Conservation (phyloP, 2,329 filamentous ascomycete genomes). For the Phoma herbarum region DNA sequence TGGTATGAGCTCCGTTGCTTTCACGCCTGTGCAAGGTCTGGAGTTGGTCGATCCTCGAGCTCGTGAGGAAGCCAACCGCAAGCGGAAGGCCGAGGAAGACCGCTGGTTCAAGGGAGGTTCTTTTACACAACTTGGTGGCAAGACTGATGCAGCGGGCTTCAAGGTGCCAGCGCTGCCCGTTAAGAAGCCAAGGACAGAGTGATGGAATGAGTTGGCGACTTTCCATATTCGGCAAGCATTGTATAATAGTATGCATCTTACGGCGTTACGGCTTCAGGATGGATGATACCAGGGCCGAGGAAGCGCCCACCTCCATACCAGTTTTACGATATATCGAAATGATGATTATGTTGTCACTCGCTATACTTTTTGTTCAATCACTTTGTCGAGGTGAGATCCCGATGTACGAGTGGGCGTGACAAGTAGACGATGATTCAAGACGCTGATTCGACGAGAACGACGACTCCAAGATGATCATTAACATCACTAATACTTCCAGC, state of each 20-base stretch:
- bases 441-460: too few species aligned
- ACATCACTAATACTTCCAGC: too few species aligned
- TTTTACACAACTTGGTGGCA: constrained; percentile 80
- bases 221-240: background rate
- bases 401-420: too few species aligned
- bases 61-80: constrained; percentile 84
- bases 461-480: too few species aligned
- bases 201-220: background rate
- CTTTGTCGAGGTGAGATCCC: too few species aligned
- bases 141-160: constrained; percentile 71
- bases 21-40: constrained; percentile 92
- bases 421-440: too few species aligned
- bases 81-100: constrained; percentile 93
- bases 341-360: too few species aligned
- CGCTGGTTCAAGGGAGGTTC: constrained; percentile 97
- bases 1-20: constrained; percentile 87
- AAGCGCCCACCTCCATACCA: constrained; percentile 3
- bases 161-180: constrained; percentile 81
- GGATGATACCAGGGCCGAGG: constrained; percentile 17
- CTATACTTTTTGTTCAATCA: too few species aligned
- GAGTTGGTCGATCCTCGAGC: constrained; percentile 95
- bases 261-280: constrained; percentile 13
- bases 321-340: background rate
- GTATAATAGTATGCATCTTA: constrained; percentile 12
- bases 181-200: constrained; percentile 66